These are phyloP conservation scores for Tripterygium wilfordii DNA, from an alignment of 177 flowering plant genomes.

Conservation along the genomic window DNA sequence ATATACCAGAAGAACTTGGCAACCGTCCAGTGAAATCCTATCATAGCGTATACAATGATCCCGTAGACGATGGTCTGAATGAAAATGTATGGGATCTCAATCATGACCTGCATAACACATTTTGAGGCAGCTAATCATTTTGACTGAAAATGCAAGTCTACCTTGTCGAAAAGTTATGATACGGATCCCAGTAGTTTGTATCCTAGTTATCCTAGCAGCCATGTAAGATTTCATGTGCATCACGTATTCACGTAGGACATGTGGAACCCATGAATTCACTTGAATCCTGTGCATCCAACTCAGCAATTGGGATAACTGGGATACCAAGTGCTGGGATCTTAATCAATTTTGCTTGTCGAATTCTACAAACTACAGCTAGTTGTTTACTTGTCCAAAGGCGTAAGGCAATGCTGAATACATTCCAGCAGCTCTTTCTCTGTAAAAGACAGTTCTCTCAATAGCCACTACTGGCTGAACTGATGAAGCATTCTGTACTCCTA, in stretches of 20 bases:
- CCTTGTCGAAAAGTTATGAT: too few relatives aligned
- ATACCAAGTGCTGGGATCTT: too few relatives aligned
- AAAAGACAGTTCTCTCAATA: conserved; percentile 68
- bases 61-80: conserved; percentile 43
- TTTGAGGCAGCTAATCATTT: neutral
- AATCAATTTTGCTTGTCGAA: too few relatives aligned
- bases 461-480: conserved; percentile 66
- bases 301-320: too few relatives aligned
- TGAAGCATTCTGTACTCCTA: conserved; percentile 54
- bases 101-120: conserved; percentile 26
- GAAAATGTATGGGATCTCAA: conserved; percentile 58
- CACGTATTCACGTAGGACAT: too few relatives aligned
- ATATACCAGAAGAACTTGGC: conserved; percentile 58
- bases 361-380: too few relatives aligned
- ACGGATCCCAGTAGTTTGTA: too few relatives aligned
- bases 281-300: too few relatives aligned
- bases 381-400: conserved; percentile 56
- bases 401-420: conserved; percentile 41
- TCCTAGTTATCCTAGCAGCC: too few relatives aligned
- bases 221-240: too few relatives aligned
- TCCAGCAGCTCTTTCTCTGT: conserved; percentile 44
- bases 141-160: neutral
- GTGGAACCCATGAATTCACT: too few relatives aligned
- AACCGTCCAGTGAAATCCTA: conserved; percentile 58
- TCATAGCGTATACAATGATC: conserved; percentile 56